Base-by-base conservation (phyloP, 176 grass and related monocot genomes). In the Luzula sylvatica region DNA sequence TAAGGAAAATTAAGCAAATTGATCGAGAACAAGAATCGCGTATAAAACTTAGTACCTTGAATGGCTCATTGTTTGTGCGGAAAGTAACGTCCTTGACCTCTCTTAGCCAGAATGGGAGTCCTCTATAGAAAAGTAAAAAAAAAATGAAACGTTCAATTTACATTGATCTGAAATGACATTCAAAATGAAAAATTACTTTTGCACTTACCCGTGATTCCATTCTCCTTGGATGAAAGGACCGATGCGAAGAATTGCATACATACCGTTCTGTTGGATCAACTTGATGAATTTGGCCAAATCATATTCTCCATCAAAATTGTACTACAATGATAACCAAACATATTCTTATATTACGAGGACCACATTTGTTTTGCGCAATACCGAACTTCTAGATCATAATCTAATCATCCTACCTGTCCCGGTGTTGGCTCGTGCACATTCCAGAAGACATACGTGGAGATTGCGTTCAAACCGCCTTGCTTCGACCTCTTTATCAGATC, bases 191-290 rank as follows among this genome's bases (percentile, higher is more conserved):
- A 41, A 1, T n/a, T 0, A 11, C 6, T 45, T 45, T 30, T 55
- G 9, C 11, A 21, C 25, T 3, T 69, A 88, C 75, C 83, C 88
- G 5, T 83, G 83, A 44, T 74, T 84, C 89, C 89, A 95, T 59
- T 95, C 89, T 4, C 68, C 89, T 35, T 84, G 87, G 60, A 81
- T 70, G 43, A 81, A 95, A 1, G 88, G 88, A 0, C 88, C 88
- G 0, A 95, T 83, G 38, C 88, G 80, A 23, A 88, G 79, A 42
- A 87, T 68, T 18, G 73, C 89, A 15, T 82, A 78, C 39, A 85
- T 53, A 11, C 80, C 80, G 4, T 80, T 72, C 3, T 78, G 62
- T 30, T 84, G 65, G 3, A 88, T 53, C 38, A 78, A 66, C 56
- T 75, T 95, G 50, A 87, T 80, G 66, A 88, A 84, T 20, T 72